phyloP scores from a whole-genome alignment of 2,329 filamentous ascomycete genomes.

The Curvularia spicifera region DNA sequence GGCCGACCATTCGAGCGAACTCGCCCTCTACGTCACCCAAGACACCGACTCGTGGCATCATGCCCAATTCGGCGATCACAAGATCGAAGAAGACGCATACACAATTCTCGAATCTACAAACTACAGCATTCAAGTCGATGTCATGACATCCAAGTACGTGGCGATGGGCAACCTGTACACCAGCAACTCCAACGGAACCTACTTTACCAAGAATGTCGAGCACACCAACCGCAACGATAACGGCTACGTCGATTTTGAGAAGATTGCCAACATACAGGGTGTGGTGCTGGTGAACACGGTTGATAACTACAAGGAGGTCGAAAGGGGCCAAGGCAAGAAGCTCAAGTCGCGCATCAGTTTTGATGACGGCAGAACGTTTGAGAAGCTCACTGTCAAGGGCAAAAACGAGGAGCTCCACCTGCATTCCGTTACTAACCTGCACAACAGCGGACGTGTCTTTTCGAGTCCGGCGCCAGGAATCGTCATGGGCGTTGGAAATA shows the following conservation, averaged over 20 bases:
- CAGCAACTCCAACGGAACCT: conserved; percentile 96
- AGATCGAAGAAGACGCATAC: conserved; percentile 83
- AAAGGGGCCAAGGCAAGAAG: conserved; percentile 65
- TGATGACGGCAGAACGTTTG: conserved; percentile 89
- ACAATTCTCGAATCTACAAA: conserved; percentile 95
- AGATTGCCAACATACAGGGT: conserved; percentile 88
- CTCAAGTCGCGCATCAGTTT: conserved; percentile 86
- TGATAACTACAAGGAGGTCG: conserved; percentile 80
- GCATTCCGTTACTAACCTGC: conserved; percentile 86
- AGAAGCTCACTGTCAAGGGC: conserved; percentile 70
- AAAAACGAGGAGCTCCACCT: conserved; percentile 76
- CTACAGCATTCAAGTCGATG: conserved; percentile 96
- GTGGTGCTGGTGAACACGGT: conserved; percentile 91
- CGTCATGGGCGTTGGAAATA: conserved; percentile 93
- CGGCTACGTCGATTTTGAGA: conserved; percentile 92
- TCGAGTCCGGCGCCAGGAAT: conserved; percentile 93
- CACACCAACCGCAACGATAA: conserved; percentile 83
- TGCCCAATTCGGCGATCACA: conserved; percentile 86
- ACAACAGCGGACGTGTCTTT: conserved; percentile 84
- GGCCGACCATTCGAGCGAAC: conserved; percentile 81
- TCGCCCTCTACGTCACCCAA: conserved; percentile 87
- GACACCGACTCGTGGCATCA: conserved; percentile 88
- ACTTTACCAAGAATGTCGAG: conserved; percentile 89
- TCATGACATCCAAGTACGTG: conserved; percentile 71
- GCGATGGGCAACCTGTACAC: conserved; percentile 90